These are phyloP conservation scores for thale cress (Arabidopsis thaliana) DNA, from an alignment of 345 rosid species.

Conservation along the genomic window DNA sequence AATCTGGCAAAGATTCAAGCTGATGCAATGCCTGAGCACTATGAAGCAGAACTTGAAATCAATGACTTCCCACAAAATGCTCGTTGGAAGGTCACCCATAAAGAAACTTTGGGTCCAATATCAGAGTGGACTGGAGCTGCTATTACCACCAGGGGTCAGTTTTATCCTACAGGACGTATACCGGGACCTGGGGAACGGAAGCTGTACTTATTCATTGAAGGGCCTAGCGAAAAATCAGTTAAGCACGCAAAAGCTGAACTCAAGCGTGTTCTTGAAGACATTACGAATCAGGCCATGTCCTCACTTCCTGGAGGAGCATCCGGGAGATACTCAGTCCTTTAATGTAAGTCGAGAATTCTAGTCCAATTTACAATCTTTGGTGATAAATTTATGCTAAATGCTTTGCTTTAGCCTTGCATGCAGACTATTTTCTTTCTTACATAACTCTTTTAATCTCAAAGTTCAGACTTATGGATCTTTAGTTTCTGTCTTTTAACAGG, in stretches of 20 bases:
- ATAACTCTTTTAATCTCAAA: conserved; percentile 2
- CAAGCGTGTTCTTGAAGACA: conserved; percentile 89
- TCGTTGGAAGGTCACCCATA: conserved; percentile 98
- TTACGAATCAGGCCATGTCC: conserved; percentile 70
- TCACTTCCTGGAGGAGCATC: conserved; percentile 90
- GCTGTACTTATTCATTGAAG: conserved; percentile 90
- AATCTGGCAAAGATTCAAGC: conserved; percentile 94
- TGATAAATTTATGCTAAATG: not conserved
- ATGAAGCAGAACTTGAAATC: conserved; percentile 94
- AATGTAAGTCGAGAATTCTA: conserved; percentile 56
- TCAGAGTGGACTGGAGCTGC: conserved; percentile 97
- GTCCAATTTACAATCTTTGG: conserved; percentile 12
- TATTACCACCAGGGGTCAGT: conserved; percentile 92
- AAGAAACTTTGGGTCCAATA: conserved; percentile 97
- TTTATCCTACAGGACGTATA: conserved; percentile 66
- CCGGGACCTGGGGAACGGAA: conserved; percentile 86
- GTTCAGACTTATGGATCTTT: conserved; percentile 47
- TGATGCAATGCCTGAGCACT: conserved; percentile 97
- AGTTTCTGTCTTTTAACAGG: conserved; percentile 45
- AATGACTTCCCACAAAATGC: conserved; percentile 98
- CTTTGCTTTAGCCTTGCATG: not conserved
- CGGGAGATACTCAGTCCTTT: conserved; percentile 89
- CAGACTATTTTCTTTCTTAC: conserved; percentile 2
- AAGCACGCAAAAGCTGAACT: conserved; percentile 87
- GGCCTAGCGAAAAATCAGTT: conserved; percentile 87